Percentiles rank a stretch among this genome's conserved stretches.
phyloP scores from a whole-genome alignment of 1,284 basidiomycete genomes.

The Psilocybe mexicana region DNA sequence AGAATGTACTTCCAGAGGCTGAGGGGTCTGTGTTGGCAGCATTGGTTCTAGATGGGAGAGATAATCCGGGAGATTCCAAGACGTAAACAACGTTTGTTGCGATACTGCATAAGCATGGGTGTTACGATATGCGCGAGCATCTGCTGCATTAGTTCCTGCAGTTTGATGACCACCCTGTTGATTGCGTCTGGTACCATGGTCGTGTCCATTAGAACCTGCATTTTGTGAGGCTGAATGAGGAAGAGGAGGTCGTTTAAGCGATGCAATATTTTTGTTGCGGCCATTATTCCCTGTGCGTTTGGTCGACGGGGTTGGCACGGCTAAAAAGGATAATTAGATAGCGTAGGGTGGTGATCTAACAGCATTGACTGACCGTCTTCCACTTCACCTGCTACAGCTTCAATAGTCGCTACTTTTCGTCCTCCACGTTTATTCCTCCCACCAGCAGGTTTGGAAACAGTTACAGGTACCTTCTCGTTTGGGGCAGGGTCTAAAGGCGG shows the following conservation, averaged over 20 bases:
- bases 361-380: conserved; percentile 58
- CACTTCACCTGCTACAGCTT: conserved; percentile 49
- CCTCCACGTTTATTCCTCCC: conserved; percentile 44
- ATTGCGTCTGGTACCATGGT: conserved; percentile 47
- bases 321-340: conserved; percentile 15
- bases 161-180: conserved; percentile 26
- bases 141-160: conserved; percentile 23
- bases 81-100: conserved; percentile 73
- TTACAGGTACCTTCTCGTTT: conserved; percentile 39
- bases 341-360: conserved; percentile 27
- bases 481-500: conserved; percentile 14
- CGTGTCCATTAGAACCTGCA: conserved; percentile 41
- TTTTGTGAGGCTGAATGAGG: conserved; percentile 44
- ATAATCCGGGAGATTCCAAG: conserved; percentile 95
- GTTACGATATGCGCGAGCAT: conserved; percentile 64
- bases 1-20: conserved; percentile 70
- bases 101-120: conserved; percentile 76
- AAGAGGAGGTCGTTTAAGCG: conserved; percentile 47
- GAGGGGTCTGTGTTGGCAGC: conserved; percentile 75
- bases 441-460: conserved; percentile 30
- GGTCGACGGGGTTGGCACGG: conserved; percentile 15
- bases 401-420: conserved; percentile 45
- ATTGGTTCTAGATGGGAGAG: conserved; percentile 85
- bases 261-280: conserved; percentile 47
- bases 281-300: conserved; percentile 48